These are phyloP conservation scores for Rhizopogon vinicolor DNA, from an alignment of 768 basidiomycete genomes.

Conservation along the genomic window DNA sequence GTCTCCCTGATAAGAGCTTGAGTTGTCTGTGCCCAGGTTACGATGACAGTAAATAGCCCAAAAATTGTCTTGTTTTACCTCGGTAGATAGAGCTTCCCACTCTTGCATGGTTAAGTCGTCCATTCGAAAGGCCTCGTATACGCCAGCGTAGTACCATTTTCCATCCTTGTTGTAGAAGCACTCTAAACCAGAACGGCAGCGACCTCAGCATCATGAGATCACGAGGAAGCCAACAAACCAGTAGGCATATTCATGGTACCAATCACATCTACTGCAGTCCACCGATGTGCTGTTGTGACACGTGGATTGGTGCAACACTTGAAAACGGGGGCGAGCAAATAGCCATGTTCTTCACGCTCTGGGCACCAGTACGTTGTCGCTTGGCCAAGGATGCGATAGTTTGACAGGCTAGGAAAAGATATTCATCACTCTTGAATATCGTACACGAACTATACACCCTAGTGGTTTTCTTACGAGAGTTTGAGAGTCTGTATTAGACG, in stretches of 20 bases:
- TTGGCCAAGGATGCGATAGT: conserved; percentile 65
- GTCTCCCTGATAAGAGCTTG: conserved; percentile 71
- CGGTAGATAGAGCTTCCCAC: conserved; percentile 61
- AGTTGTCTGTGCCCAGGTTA: conserved; percentile 42
- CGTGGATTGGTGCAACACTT: conserved; percentile 80
- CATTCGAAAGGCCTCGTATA: conserved; percentile 62
- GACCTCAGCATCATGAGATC: neutral
- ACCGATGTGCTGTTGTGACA: conserved; percentile 71
- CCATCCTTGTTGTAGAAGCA: conserved; percentile 81
- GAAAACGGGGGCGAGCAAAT: conserved; percentile 66
- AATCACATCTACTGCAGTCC: conserved; percentile 61
- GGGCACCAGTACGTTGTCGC: conserved; percentile 75
- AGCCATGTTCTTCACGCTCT: conserved; percentile 80
- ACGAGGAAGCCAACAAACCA: conserved; percentile 33
- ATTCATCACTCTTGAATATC: neutral
- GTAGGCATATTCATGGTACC: conserved; percentile 57
- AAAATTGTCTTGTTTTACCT: conserved; percentile 37
- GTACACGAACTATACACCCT: neutral
- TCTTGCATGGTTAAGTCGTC: conserved; percentile 63
- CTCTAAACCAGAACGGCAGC: conserved; percentile 36
- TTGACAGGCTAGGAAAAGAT: conserved; percentile 43
- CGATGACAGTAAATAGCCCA: neutral
- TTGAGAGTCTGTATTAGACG: conserved; percentile 41
- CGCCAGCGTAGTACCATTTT: conserved; percentile 82
- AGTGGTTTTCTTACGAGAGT: conserved; percentile 41